phyloP scores from a whole-genome alignment of 1,284 basidiomycete species.

The Xerocomus nothofagi region DNA sequence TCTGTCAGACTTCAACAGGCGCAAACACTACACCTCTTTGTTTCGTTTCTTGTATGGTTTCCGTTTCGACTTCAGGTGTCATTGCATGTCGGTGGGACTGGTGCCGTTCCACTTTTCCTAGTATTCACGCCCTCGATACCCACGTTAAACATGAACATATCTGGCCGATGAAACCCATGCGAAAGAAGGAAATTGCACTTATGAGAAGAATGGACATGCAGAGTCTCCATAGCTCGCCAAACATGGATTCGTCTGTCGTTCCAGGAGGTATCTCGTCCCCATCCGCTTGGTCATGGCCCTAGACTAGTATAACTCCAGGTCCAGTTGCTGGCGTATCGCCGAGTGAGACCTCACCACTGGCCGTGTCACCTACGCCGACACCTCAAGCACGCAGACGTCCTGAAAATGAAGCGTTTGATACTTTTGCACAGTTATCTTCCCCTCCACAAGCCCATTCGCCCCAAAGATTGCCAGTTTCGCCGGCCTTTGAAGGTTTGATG shows the following conservation, averaged over 20 bases:
- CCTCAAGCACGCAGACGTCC: background rate
- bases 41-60: constrained; percentile 5
- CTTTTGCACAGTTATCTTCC: constrained; percentile 33
- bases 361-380: background rate
- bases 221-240: constrained; percentile 38
- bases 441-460: constrained; percentile 26
- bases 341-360: constrained; percentile 3
- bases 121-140: constrained; percentile 37
- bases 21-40: constrained; percentile 24
- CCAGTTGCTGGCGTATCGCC: background rate
- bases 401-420: constrained; percentile 9
- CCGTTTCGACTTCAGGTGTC: constrained; percentile 1
- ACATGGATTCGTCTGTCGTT: constrained; percentile 14
- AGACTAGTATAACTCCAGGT: constrained; percentile 16
- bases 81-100: constrained; percentile 47
- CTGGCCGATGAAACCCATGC: constrained; percentile 37
- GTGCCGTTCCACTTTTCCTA: constrained; percentile 45
- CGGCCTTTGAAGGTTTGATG: constrained; percentile 32
- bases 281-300: background rate
- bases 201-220: constrained; percentile 34
- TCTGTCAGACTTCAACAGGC: constrained; percentile 13
- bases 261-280: constrained; percentile 23
- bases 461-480: constrained; percentile 27
- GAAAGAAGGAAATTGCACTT: constrained; percentile 29
- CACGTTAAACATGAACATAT: constrained; percentile 53